phyloP scores from a whole-genome alignment of 495 filamentous ascomycete species.

The Talaromyces ruber region DNA sequence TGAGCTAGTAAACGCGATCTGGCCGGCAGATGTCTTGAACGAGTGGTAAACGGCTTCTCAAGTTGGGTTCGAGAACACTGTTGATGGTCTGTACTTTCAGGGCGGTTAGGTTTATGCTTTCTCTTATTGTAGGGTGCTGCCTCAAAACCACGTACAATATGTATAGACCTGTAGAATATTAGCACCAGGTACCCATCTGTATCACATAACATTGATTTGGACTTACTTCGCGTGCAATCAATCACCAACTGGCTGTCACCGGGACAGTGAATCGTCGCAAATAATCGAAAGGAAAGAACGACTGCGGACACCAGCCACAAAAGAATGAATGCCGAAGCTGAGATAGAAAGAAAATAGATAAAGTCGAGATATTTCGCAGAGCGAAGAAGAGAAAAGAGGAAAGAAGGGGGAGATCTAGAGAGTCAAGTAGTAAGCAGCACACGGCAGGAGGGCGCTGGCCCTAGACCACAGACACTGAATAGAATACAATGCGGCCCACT shows the following conservation, averaged over 20 bases:
- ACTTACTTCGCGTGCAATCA: background rate
- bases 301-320: conserved; percentile 4
- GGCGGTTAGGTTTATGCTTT: background rate
- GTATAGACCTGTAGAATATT: background rate
- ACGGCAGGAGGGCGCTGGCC: background rate
- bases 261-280: background rate
- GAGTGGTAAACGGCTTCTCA: background rate
- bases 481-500: background rate
- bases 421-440: conserved; percentile 2
- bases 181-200: background rate
- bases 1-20: background rate
- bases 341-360: background rate
- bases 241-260: background rate
- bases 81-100: background rate
- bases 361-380: background rate
- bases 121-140: background rate
- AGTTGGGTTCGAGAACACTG: background rate
- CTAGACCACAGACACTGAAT: background rate
- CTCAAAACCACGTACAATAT: background rate
- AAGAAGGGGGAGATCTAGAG: background rate
- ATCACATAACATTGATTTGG: background rate
- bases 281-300: background rate
- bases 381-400: background rate
- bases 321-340: background rate
- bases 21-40: conserved; percentile 1